Evolutionary conservation across 2,329 filamentous ascomycete species (phyloP), one percentile per base, ranked within the genome.

Genomic region (Graphiopsis chlorocephala): DNA sequence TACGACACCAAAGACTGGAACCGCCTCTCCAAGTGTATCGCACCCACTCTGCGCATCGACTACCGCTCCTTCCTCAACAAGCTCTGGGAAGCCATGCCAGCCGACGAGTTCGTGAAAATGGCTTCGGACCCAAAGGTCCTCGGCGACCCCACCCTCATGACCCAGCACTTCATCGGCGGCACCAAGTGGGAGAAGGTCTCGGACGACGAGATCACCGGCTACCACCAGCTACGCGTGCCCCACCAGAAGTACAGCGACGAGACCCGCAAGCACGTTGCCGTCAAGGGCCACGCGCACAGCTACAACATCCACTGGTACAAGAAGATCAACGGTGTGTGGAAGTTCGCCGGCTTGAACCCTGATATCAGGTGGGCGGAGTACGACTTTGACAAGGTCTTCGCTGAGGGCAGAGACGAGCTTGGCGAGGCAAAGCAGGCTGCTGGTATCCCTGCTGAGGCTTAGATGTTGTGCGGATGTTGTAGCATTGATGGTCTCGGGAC

Each of bases 1-100:
- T 88, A 88, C 76, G 86, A 88, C 75, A 83, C 82, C 75, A 89
- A 89, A 77, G 85, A 89, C 78, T 89, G 86, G 86, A 79, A 81
- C 15, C 83, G 85, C 60, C 81, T 89, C 29, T 73, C 79, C 69
- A 84, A 83, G 68, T 85, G 84, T 79, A 87, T 90, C 69, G 87
- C 88, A 2, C 87, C 88, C 1, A 87, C 83, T 56, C 67, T 73
- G 31, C 75, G 89, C 82, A 84, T 92, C 71, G 90, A 93, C 81
- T 93, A 93, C 83, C 81, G 75, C 68, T 86, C 75, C 15, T 82
- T 85, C 71, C 77, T 85, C 66, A 77, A 81, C 76, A 83, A 85
- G 75, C 72, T 82, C 61, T 86, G 84, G 84, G 83, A 85, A 66
- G 74, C 78, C 17, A 85, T 86, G 83, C 82, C 83, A 0, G 83